Conservation (phyloP, 306 rosid species). For the Benincasa hispida region DNA sequence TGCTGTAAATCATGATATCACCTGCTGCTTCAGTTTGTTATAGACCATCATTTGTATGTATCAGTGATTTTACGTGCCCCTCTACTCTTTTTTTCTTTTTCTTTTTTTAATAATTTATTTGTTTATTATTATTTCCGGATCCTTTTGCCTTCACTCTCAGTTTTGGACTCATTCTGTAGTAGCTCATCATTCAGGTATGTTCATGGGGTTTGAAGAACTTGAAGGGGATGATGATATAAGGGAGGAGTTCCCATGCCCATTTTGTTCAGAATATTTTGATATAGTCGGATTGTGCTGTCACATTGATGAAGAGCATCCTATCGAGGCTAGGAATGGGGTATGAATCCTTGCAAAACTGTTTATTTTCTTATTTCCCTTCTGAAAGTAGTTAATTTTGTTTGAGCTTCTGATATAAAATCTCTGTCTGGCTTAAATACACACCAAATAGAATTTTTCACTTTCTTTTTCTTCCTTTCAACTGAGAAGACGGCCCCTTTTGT, state of each 20-base stretch:
- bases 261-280: conserved; percentile 83
- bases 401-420: not conserved
- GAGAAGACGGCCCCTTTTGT: not conserved
- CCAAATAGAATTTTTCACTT: not conserved
- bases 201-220: conserved; percentile 76
- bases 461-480: not conserved
- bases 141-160: not conserved
- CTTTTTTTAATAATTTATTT: too few relatives aligned
- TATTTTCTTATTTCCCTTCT: not conserved
- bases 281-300: conserved; percentile 96
- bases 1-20: not conserved
- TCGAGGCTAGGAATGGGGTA: conserved; percentile 89
- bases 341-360: conserved; percentile 6
- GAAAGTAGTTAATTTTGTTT: not conserved
- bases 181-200: conserved; percentile 52
- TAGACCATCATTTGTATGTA: not conserved
- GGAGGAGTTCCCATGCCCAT: conserved; percentile 91
- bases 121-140: not conserved
- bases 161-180: conserved; percentile 6
- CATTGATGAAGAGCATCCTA: conserved; percentile 90
- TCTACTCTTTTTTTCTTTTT: not conserved
- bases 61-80: not conserved
- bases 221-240: conserved; percentile 75
- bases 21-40: not conserved
- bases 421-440: not conserved